Evolutionary conservation across 805 yeast genomes (phyloP), one percentile per base, ranked within the genome.

Genomic region (Clavispora santaluciae): DNA sequence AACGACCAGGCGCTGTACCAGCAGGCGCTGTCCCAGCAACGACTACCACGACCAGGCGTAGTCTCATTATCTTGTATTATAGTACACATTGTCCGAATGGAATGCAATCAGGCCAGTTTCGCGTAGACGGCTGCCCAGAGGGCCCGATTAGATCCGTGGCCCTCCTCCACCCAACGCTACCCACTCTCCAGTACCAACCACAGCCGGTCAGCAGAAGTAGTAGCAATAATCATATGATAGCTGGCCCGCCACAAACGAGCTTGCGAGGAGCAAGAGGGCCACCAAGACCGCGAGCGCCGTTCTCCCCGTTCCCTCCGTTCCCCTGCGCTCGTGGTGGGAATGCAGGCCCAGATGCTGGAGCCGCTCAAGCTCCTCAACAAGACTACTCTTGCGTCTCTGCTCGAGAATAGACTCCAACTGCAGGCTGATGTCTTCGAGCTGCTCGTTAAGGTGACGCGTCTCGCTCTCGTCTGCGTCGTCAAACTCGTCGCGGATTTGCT

Each of bases 21-120:
- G n/a, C n/a, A n/a, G n/a, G n/a, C n/a, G n/a, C n/a, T n/a, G n/a
- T n/a, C n/a, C n/a, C n/a, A n/a, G n/a, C n/a, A 83, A 86, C 56
- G 98, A 93, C 66, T 93, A 89, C 63, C 95, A 89, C 56, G 69
- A 63, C 22, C 68, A 55, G 49, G 12, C 10, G 26, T 36, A 36
- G 36, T 21, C 16, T 35, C 26, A 7, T 22, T 35, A 24, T 35
- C 20, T 35, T 35, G 38, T 35, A 35, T 20, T 13, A 24, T 35
- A 35, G 30, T 22, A 33, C 25, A 28, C 31, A 28, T 28, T 16
- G 18, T 28, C 31, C 34, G 33, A 31, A 31, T 31, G 28, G 16
- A 29, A 15, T n/a, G n/a, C 25, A 23, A n/a, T 10, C 25, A 8
- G 25, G 25, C n/a, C n/a, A n/a, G n/a, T n/a, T n/a, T n/a, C n/a